Evolutionary conservation across 1,139 yeast species (phyloP), one percentile per base, ranked within the genome.

Genomic region (Yamadazyma atlantica): DNA sequence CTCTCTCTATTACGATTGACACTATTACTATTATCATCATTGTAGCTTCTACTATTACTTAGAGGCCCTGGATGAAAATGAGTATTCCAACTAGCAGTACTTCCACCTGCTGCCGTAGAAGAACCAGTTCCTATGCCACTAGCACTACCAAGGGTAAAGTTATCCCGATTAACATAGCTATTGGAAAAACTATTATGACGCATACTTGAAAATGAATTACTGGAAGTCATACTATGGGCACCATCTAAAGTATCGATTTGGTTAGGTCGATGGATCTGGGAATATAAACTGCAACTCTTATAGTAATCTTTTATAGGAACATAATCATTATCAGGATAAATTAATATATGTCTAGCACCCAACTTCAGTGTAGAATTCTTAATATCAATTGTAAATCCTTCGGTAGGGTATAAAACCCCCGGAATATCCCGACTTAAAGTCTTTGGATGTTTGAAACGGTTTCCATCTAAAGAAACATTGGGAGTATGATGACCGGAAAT

Each of bases 401-500:
- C 49, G 13, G 44, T 29, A 1, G 69, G 69, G 33, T 62, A 63
- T 17, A 64, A 41, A 6, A 65, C 44, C 4, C 69, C 69, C 0
- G 57, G 54, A 2, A 65, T 25, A 23, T 53, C 51, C 9, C 24
- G 32, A 0, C 69, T 68, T 17, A 65, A 50, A 0, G 70, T 62
- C 4, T 49, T 39, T 2, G 67, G 66, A 52, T 11, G 50, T 29
- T 19, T 1, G 57, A 55, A 4, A n/a, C n/a, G n/a, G n/a, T 49
- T 48, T 1, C 17, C 22, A 14, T 11, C 23, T 11, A 10, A 22
- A 24, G n/a, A 11, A 2, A 24, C 17, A 28, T 11, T 26, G 16
- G 30, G n/a, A 10, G 5, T 16, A 4, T 9, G 19, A 6, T 4
- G 16, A 11, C 23, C 10, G 8, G 8, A 10, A 19, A n/a, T 11